Evolutionary conservation across 768 basidiomycete species (phyloP).

Genomic region (Leccinum longicurvipes): DNA sequence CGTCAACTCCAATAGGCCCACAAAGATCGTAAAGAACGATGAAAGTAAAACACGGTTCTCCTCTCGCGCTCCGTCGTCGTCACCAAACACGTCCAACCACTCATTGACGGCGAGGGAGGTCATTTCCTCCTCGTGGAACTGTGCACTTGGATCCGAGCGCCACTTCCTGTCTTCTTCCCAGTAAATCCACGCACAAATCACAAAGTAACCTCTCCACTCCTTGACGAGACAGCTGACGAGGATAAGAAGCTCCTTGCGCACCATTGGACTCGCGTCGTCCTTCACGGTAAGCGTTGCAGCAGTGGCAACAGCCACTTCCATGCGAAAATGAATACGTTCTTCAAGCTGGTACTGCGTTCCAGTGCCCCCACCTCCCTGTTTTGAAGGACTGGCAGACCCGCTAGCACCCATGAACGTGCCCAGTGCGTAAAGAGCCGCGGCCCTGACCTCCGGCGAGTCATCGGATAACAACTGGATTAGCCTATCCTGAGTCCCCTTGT

Average conservation of each 20-base stretch:
- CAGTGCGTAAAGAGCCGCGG: conserved; percentile 86
- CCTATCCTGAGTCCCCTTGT: conserved; percentile 76
- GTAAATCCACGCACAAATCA: conserved; percentile 94
- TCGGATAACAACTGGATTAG: conserved; percentile 77
- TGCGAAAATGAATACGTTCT: conserved; percentile 75
- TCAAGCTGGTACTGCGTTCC: conserved; percentile 76
- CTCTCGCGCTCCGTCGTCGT: conserved; percentile 62
- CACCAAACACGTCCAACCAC: conserved; percentile 68
- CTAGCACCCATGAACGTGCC: conserved; percentile 92
- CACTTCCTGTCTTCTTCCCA: conserved; percentile 86
- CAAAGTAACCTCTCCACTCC: conserved; percentile 96
- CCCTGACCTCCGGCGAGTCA: conserved; percentile 89
- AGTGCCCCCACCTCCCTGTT: conserved; percentile 79
- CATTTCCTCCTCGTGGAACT: conserved; percentile 63
- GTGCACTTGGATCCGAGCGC: conserved; percentile 36
- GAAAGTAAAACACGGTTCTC: conserved; percentile 82
- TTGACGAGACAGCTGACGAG: conserved; percentile 90
- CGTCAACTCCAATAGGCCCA: conserved; percentile 83
- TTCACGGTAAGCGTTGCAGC: conserved; percentile 85
- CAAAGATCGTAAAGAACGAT: conserved; percentile 93
- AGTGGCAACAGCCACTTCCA: conserved; percentile 91
- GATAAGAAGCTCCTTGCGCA: conserved; percentile 88
- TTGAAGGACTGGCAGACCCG: conserved; percentile 63
- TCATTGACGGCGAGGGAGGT: conserved; percentile 69
- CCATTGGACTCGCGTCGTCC: conserved; percentile 95